Evolutionary conservation across 2,329 filamentous ascomycete species (phyloP), one percentile per base, ranked within the genome.

Genomic region (Corinectria fuckeliana): DNA sequence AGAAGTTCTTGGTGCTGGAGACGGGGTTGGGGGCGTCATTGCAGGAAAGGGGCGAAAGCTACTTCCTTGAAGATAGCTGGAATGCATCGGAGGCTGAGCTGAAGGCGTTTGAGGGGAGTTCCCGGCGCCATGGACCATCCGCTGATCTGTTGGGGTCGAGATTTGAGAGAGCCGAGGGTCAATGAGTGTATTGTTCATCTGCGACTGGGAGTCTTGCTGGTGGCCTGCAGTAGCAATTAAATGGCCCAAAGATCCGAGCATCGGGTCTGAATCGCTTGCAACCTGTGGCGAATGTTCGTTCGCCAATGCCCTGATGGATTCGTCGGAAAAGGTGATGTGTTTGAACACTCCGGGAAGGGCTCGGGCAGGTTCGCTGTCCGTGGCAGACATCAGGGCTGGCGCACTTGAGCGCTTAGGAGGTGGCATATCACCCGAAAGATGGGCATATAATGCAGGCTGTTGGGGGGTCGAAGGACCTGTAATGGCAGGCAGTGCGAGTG

Each of bases 1-100:
- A 5, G 55, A 23, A 3, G 18, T 45, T 28, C 66, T 61, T 1
- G 66, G 66, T 5, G 64, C 64, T 1, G 66, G 66, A 21, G 66
- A 68, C n/a, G 66, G 66, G 3, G 54, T 68, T 2, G 66, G 64
- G 4, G 66, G 66, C 2, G 66, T 68, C 30, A 52, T 53, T 2
- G 62, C 45, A 3, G 56, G 36, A 38, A 47, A 21, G 0, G 7
- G 20, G 10, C 21, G 14, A 10, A 58, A 61, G 20, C 26, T 42
- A 7, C 20, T 39, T 5, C 44, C 44, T 5, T 21, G 41, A 3
- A 23, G 28, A 14, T 8, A 32, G 3, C 20, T 38, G 20, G 47
- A 2, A 18, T 30, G 32, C 34, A n/a, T 18, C 14, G 49, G 25
- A 13, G 13, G 4, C 3, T 8, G 9, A 10, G 28, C 30, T 6